These are phyloP conservation scores for Sanghuangporus sanghuang DNA, from an alignment of 1,284 basidiomycete species.

Conservation along the genomic window DNA sequence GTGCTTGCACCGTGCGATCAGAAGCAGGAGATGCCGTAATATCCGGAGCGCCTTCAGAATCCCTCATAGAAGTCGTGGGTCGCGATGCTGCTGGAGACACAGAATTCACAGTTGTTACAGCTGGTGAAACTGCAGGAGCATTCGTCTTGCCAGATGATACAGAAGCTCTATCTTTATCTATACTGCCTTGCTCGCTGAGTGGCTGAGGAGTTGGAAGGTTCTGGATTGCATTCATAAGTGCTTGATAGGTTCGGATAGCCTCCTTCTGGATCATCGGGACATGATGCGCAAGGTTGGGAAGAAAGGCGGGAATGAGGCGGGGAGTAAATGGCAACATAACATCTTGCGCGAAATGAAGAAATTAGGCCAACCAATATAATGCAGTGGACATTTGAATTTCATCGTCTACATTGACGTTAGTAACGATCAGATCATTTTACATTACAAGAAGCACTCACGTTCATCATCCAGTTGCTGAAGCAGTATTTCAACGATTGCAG, in stretches of 20 bases:
- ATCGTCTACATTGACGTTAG: slow-evolving; percentile 50
- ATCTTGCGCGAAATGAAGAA: slow-evolving; percentile 83
- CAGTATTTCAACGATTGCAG: slow-evolving; percentile 90
- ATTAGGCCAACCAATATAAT: slow-evolving; percentile 89
- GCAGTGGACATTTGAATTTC: slow-evolving; percentile 88
- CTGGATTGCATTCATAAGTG: slow-evolving; percentile 83
- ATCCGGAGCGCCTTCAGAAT: slow-evolving; percentile 13
- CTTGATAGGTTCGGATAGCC: slow-evolving; percentile 84
- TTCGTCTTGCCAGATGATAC: slow-evolving; percentile 31
- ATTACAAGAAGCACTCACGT: slow-evolving; percentile 47
- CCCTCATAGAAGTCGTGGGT: neutral
- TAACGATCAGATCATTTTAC: neutral
- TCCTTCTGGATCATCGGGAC: slow-evolving; percentile 84
- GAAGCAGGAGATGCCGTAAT: slow-evolving; percentile 33
- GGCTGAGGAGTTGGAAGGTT: slow-evolving; percentile 71
- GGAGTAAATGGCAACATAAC: slow-evolving; percentile 96
- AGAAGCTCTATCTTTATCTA: slow-evolving; percentile 26
- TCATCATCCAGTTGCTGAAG: slow-evolving; percentile 85
- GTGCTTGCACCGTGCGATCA: slow-evolving; percentile 16
- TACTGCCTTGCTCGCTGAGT: slow-evolving; percentile 33
- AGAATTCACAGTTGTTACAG: neutral
- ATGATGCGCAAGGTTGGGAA: slow-evolving; percentile 93
- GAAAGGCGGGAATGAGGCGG: slow-evolving; percentile 84
- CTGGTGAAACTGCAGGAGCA: slow-evolving; percentile 21
- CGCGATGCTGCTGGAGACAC: slow-evolving; percentile 4